Evolutionary conservation across 352 stramenopile genomes (phyloP), one percentile per base, ranked within the genome.

Genomic region (Lagenidium giganteum): DNA sequence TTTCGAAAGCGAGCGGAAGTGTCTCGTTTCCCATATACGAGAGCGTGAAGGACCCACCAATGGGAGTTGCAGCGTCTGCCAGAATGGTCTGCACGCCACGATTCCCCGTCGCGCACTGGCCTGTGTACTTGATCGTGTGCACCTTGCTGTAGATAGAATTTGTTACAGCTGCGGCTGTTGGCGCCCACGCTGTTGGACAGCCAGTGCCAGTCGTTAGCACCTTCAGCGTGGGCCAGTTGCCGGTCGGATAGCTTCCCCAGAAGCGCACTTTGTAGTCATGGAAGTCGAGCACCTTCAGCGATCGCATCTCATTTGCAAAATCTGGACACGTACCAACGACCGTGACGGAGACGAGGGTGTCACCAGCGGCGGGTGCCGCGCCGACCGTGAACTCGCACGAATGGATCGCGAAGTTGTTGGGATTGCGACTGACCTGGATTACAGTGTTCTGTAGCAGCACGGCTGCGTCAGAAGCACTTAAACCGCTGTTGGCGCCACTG

Each of bases 31-130:
- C 70, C 26, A 83, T 61, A 53, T 98, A 98, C 5, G 70, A 84
- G 0, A 98, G 57, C 4, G 70, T 87, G 43, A 98, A 98, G 18
- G 70, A 87, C 1, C 95, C 95, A 12, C 78, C 79, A 9, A 98
- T 76, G 1, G 71, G 77, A 21, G 88, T 97, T 1, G 53, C 43
- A 2, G 67, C 80, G 21, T 89, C 77, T 0, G 67, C 80, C 6
- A 89, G 47, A 49, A 92, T 85, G 8, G 80, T 88, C 42, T 92
- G 80, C 1, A 70, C 73, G 1, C 69, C 72, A 20, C 41, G 42
- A 16, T 64, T 63, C 2, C 74, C 80, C 22, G 55, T 46, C 1
- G 57, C 67, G 42, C 80, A 92, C 5, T 51, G 12, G 0, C 76
- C 80, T 66, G 87, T 63, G 32, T 88, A 89, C 49, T 78, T 81